These are phyloP conservation scores for Penicillium crystallinum DNA, from an alignment of 495 filamentous ascomycete species.

Conservation along the genomic window DNA sequence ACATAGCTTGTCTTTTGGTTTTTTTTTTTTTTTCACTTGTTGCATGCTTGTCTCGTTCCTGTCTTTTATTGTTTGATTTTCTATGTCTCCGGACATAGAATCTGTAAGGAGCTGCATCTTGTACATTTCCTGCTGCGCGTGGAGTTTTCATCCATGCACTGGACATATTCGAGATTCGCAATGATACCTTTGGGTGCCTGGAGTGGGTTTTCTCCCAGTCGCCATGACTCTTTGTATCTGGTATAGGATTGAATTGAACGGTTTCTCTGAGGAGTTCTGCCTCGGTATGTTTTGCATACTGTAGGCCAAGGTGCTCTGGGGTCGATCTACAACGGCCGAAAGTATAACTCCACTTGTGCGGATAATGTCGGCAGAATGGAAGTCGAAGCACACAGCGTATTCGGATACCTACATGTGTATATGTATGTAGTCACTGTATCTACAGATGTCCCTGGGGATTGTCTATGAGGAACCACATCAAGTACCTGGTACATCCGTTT, in stretches of 20 bases:
- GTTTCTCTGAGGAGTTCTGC: neutral
- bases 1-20: slow-evolving; percentile 15
- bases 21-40: neutral
- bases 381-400: too few species aligned
- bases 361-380: neutral
- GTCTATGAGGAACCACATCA: too few species aligned
- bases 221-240: neutral
- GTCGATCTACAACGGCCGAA: neutral
- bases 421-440: too few species aligned
- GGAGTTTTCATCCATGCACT: slow-evolving; percentile 4
- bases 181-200: slow-evolving; percentile 3
- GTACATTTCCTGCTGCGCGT: slow-evolving; percentile 8
- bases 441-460: too few species aligned
- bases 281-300: neutral
- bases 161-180: slow-evolving; percentile 9
- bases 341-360: neutral
- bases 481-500: neutral
- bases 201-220: neutral
- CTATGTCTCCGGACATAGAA: neutral
- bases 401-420: too few species aligned
- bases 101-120: slow-evolving; percentile 3
- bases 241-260: neutral
- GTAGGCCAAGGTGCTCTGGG: neutral
- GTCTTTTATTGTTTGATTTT: neutral
- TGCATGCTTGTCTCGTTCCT: neutral